A percentile compares a stretch with the other conserved stretches of the same genome.
Conservation (phyloP, 2,329 filamentous ascomycete genomes). For the Ilyonectria robusta region DNA sequence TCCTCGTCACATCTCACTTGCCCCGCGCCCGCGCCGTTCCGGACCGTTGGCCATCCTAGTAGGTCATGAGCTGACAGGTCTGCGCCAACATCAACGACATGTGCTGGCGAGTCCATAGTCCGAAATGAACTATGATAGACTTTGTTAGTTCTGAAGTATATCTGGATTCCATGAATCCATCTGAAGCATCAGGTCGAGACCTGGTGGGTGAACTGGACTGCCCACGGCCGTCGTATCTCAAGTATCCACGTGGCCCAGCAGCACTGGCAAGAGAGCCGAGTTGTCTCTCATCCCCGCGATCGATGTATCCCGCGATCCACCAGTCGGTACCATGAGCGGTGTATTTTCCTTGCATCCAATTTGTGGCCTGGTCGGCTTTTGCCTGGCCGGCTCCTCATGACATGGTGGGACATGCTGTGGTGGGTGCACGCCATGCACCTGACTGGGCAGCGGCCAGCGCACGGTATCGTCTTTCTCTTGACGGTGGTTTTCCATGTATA, state of each 20-base stretch:
- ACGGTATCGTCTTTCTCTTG: neutral
- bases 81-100: neutral
- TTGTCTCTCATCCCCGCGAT: neutral
- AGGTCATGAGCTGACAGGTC: neutral
- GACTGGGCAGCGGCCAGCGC: neutral
- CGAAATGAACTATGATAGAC: neutral
- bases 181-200: neutral
- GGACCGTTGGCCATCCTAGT: neutral
- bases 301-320: neutral
- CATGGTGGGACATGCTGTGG: constrained; percentile 4
- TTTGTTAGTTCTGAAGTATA: neutral
- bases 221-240: neutral
- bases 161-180: too few species aligned
- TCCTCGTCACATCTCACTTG: constrained; percentile 3
- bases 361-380: constrained; percentile 4
- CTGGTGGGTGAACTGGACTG: neutral
- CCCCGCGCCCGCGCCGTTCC: constrained; percentile 3
- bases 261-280: neutral
- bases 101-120: neutral
- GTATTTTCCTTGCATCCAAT: constrained; percentile 5
- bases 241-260: constrained; percentile 3
- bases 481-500: neutral
- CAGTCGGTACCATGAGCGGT: constrained; percentile 1
- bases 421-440: constrained; percentile 7
- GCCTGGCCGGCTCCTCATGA: neutral